phyloP scores from a whole-genome alignment of 108 stramenopile genomes.

The Stephanodiscus minutulus region DNA sequence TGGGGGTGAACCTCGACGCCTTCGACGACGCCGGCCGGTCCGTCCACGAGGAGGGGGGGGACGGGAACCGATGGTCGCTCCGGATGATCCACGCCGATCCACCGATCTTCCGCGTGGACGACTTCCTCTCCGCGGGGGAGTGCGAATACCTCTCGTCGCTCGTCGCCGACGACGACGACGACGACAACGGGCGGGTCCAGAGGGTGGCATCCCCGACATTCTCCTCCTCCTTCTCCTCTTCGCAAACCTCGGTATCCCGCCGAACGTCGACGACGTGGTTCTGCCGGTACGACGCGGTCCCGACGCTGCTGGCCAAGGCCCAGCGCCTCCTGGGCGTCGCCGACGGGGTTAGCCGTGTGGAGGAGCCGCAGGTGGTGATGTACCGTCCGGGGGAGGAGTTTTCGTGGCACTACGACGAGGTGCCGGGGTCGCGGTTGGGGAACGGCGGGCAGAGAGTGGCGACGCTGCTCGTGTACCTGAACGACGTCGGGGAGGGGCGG shows the following conservation, averaged over 20 bases:
- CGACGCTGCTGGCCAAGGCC: constrained; percentile 66
- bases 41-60: constrained; percentile 23
- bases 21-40: constrained; percentile 67
- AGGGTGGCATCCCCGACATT: constrained; percentile 70
- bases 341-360: constrained; percentile 59
- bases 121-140: constrained; percentile 70
- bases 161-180: constrained; percentile 13
- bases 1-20: constrained; percentile 47
- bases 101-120: constrained; percentile 69
- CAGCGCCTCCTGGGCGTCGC: constrained; percentile 53
- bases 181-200: constrained; percentile 16
- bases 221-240: constrained; percentile 11
- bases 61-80: constrained; percentile 46
- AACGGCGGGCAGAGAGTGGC: constrained; percentile 83
- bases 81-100: constrained; percentile 70
- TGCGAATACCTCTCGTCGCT: constrained; percentile 48
- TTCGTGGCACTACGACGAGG: constrained; percentile 82
- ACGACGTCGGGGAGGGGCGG: constrained; percentile 51
- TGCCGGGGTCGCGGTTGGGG: constrained; percentile 48
- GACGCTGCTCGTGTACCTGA: constrained; percentile 86
- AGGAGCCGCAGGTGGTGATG: constrained; percentile 82
- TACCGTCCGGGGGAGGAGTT: constrained; percentile 78
- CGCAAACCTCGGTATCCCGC: constrained; percentile 46
- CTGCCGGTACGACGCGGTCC: constrained; percentile 58
- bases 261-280: constrained; percentile 87